Conservation (phyloP, 805 yeast species). For the Dipodascus albidus region DNA sequence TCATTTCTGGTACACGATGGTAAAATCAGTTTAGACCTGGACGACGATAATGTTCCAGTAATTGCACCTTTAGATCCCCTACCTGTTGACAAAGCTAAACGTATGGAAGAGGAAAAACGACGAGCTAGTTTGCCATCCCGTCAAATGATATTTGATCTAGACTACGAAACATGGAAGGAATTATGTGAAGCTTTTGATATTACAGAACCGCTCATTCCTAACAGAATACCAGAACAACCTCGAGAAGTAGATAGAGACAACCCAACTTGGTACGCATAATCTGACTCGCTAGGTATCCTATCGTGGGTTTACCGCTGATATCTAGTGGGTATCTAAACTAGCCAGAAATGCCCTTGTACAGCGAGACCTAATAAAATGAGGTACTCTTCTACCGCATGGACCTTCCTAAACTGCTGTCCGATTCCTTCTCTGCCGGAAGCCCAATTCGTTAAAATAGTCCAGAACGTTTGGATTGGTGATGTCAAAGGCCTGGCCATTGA, state of each 20-base stretch:
- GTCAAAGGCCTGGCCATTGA: too few relatives aligned
- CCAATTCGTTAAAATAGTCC: too few relatives aligned
- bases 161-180: slow-evolving; percentile 51
- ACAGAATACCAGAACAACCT: slow-evolving; percentile 21
- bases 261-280: background rate
- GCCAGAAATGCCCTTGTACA: too few relatives aligned
- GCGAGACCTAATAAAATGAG: too few relatives aligned
- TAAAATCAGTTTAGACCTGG: slow-evolving; percentile 42
- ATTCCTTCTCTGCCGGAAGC: too few relatives aligned
- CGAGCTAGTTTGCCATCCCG: slow-evolving; percentile 11
- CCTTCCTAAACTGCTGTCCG: background rate
- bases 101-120: slow-evolving; percentile 4
- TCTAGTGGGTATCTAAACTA: too few relatives aligned
- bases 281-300: too few relatives aligned
- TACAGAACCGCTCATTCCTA: slow-evolving; percentile 40
- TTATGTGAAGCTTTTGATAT: slow-evolving; percentile 46
- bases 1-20: slow-evolving; percentile 76
- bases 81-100: slow-evolving; percentile 3
- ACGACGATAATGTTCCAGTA: slow-evolving; percentile 22
- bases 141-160: slow-evolving; percentile 67
- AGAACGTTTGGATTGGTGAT: too few relatives aligned
- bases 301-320: too few relatives aligned
- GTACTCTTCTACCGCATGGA: background rate
- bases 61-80: slow-evolving; percentile 7
- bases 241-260: background rate